Conservation (phyloP, 352 stramenopile species). For the Blastocystis sp. region DNA sequence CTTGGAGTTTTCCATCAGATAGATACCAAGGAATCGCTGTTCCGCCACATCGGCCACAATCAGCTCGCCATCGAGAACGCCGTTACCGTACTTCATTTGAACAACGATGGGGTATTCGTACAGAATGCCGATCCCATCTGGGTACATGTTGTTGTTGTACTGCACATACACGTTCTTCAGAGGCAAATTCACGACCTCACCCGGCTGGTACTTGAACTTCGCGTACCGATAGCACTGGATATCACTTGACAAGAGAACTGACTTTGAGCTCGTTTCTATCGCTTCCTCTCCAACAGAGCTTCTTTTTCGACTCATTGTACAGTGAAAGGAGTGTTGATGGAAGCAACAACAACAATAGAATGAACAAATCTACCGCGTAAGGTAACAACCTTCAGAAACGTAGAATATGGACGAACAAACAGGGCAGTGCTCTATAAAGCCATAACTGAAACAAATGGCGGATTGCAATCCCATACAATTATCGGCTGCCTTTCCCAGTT, state of each 20-base stretch:
- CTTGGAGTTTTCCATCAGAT: neutral
- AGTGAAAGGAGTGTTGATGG: neutral
- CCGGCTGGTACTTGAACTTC: neutral
- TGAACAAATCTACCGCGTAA: too few relatives aligned
- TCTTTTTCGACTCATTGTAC: neutral
- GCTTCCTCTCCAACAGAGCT: neutral
- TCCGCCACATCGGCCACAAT: conserved; percentile 27
- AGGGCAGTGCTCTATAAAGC: too few relatives aligned
- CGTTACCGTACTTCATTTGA: conserved; percentile 14
- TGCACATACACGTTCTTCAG: conserved; percentile 17
- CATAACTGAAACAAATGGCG: too few relatives aligned
- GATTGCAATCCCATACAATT: too few relatives aligned
- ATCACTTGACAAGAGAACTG: neutral
- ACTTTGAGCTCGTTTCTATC: neutral
- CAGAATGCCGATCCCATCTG: conserved; percentile 25
- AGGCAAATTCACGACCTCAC: neutral
- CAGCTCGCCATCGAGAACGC: conserved; percentile 19
- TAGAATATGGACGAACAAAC: too few relatives aligned
- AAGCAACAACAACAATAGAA: too few relatives aligned
- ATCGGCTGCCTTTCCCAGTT: neutral
- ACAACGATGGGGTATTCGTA: neutral
- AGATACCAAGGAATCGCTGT: neutral
- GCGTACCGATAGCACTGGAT: neutral
- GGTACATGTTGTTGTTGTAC: neutral
- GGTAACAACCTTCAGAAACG: too few relatives aligned